These are phyloP conservation scores for Talaromyces sp. DNA, from an alignment of 2,329 filamentous ascomycete genomes.

Conservation along the genomic window DNA sequence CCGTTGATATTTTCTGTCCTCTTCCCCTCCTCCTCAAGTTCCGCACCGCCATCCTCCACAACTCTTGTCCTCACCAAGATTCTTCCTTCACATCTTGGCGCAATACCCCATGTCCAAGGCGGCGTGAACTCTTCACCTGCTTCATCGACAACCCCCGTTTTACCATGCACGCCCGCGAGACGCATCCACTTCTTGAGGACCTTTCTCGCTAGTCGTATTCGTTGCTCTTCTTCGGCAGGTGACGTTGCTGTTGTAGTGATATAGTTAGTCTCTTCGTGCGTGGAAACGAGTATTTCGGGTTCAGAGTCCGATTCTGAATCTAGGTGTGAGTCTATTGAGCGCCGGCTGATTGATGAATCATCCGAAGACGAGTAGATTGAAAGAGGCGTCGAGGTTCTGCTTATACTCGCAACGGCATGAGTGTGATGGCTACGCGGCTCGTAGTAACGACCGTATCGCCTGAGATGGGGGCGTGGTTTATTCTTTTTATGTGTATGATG, in stretches of 20 bases:
- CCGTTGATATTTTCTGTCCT: conserved; percentile 10
- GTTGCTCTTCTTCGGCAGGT: conserved; percentile 50
- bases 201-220: conserved; percentile 63
- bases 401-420: neutral
- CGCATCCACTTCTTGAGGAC: conserved; percentile 72
- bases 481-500: neutral
- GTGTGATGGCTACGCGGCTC: conserved; percentile 4
- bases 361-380: conserved; percentile 11
- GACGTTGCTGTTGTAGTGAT: conserved; percentile 37
- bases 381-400: neutral
- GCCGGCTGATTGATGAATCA: neutral
- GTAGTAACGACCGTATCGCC: conserved; percentile 17
- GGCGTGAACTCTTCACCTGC: conserved; percentile 59
- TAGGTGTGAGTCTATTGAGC: conserved; percentile 26
- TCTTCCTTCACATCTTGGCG: conserved; percentile 71
- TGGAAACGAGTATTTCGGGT: conserved; percentile 37
- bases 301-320: conserved; percentile 44
- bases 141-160: conserved; percentile 51
- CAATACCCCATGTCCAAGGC: conserved; percentile 77
- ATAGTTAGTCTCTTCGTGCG: conserved; percentile 33
- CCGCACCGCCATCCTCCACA: conserved; percentile 2
- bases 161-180: conserved; percentile 59
- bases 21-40: neutral
- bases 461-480: conserved; percentile 9
- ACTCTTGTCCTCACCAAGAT: conserved; percentile 45